Conservation (phyloP, 1,139 yeast species). For the Suhomyces ambrosiae region DNA sequence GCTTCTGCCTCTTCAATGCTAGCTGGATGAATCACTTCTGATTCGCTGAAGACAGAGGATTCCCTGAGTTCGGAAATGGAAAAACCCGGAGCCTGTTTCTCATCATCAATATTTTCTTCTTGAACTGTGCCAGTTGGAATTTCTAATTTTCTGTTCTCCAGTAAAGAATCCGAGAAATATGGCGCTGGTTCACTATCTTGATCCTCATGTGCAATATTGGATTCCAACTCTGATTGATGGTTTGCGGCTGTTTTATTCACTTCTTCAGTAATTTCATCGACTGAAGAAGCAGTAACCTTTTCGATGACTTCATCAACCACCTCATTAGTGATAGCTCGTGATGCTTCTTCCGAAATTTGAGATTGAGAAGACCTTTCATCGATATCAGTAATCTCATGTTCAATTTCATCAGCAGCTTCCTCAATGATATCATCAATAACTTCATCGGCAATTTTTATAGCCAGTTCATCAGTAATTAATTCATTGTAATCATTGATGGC, state of each 20-base stretch:
- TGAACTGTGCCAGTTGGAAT: neutral
- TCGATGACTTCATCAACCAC: too few species aligned
- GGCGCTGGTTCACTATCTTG: too few species aligned
- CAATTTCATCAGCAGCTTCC: too few species aligned
- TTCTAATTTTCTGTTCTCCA: neutral
- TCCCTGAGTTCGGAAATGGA: conserved; percentile 1
- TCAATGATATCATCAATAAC: conserved; percentile 1
- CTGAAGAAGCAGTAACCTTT: too few species aligned
- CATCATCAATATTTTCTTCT: neutral
- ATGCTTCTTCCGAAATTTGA: too few species aligned
- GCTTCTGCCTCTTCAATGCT: conserved; percentile 8
- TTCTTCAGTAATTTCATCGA: too few species aligned
- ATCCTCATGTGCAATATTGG: neutral
- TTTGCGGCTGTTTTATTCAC: neutral
- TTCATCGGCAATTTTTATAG: neutral
- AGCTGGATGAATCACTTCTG: conserved; percentile 7
- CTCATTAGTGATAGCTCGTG: too few species aligned
- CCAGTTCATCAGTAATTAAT: neutral
- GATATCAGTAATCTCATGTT: too few species aligned
- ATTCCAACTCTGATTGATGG: neutral
- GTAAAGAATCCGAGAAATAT: too few species aligned
- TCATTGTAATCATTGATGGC: neutral
- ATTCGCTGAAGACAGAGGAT: conserved; percentile 3
- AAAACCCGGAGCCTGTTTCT: neutral
- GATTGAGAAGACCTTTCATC: too few species aligned